Evolutionary conservation across 2,329 filamentous ascomycete genomes (phyloP), one percentile per base, ranked within the genome.

Genomic region (Chaetothyriales sp.): DNA sequence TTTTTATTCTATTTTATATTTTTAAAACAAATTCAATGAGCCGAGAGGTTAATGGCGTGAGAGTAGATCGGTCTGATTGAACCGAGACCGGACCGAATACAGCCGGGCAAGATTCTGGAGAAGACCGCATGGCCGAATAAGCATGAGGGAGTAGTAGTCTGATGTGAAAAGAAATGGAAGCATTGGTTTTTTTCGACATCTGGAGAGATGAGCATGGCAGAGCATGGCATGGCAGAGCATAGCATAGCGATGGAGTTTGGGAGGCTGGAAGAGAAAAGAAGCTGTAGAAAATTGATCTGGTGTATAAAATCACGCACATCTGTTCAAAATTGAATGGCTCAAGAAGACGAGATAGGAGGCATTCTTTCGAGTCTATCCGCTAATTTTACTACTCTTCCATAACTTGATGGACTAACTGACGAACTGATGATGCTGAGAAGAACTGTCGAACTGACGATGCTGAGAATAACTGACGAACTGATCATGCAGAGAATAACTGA

Each of bases 31-130:
- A 25, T 3, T n/a, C 4, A 9, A 15, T 47, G 18, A 9, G n/a
- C n/a, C 3, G 29, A 49, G n/a, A 40, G 47, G 19, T 43, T 49
- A 47, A n/a, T 47, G 22, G 22, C 25, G 18, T 28, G 28, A 29
- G n/a, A 29, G 18, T 47, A 59, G 57, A 56, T 59, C 33, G 57
- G 57, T n/a, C 29, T 59, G 50, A 54, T 58, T 43, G 57, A 58
- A 51, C 43, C 43, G 45, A 59, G 55, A 55, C 56, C 57, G 40
- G 44, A n/a, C 9, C 18, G 22, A 13, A 40, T 40, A 40, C 33
- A 15, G 2, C 4, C 33, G 2, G 33, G 33, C 8, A 40, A 40
- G 33, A 40, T 40, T 15, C 33, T 40, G 10, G 33, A 40, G 33
- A 40, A 40, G 33, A 40, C 33, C 10, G 33, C 15, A 13, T 40